Base-by-base conservation (phyloP, 371 early-diverging fungal genomes). In the Cokeromyces recurvatus region DNA sequence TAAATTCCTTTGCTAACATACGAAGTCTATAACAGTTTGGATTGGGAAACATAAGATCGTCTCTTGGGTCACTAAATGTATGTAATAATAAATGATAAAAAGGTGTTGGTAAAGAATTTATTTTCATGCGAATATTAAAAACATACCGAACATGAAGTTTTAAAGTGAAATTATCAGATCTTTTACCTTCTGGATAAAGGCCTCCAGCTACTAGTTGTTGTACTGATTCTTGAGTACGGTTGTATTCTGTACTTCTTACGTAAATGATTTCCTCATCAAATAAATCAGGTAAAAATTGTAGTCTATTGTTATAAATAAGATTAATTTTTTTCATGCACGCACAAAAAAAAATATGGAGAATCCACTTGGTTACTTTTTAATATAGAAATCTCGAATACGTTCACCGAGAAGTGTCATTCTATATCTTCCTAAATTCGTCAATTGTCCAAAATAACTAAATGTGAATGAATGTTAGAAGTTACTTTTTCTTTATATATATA, bases 201-300 rank as follows among this genome's bases (percentile, higher is more conserved):
- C 89, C 86, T 35, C 66, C 71, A 2, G 72, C 64, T 21, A 91
- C 48, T 14, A 85, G 41, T 48, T 85, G 86, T 53, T 86, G 86
- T 20, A 89, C 72, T 19, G 84, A 84, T 43, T 89, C 89, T 48
- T 86, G 72, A 4, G 91, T 80, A 38, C 91, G 79, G 4, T 76
- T 57, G 54, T 82, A 89, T 38, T 81, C 84, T 6, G 84, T 81
- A 41, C 78, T 75, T 41, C 89, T 77, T 36, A 91, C 62, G 43
- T 81, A 82, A 15, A 85, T 52, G 0, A 59, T 36, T 12, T 64
- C 44, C n/a, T 61, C 60, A 43, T 75, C 67, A 43, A 63, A 66
- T 0, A 51, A 37, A 23, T 68, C 69, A 8, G 75, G 71, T 25
- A 75, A 49, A 45, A 62, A 75, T 11, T 71, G 49, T 10, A 71